Evolutionary conservation across 495 filamentous ascomycete species (phyloP).

Genomic region (Lepraria neglecta): DNA sequence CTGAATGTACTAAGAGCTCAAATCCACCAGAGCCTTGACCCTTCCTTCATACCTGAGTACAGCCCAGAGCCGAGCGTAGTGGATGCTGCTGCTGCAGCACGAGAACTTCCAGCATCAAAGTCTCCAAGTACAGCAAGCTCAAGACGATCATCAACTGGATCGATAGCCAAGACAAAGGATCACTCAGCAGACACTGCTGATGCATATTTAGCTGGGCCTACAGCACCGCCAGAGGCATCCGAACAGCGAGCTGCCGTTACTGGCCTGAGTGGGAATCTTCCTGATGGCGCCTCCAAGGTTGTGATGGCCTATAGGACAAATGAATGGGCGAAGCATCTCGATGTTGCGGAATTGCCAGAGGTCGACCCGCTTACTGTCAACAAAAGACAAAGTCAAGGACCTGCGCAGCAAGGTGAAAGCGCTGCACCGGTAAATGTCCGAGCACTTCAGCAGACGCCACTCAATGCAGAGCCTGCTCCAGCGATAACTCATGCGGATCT

Average conservation of each 20-base stretch:
- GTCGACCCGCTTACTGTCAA: conserved; percentile 51
- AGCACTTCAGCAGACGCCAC: conserved; percentile 64
- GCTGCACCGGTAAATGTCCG: conserved; percentile 58
- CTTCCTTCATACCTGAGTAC: conserved; percentile 2
- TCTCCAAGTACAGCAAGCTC: conserved; percentile 7
- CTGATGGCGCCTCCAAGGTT: conserved; percentile 50
- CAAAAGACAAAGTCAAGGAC: conserved; percentile 33
- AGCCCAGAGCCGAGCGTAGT: conserved; percentile 8
- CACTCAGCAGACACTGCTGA: background rate
- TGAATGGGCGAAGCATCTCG: conserved; percentile 92
- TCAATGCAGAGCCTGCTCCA: conserved; percentile 41
- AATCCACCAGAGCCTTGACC: conserved; percentile 2
- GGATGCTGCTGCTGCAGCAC: background rate
- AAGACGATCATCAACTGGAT: conserved; percentile 3
- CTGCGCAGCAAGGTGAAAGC: conserved; percentile 39
- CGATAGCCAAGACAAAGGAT: background rate
- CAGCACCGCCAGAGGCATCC: background rate
- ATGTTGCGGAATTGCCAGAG: conserved; percentile 69
- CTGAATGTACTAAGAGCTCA: conserved; percentile 2
- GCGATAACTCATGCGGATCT: conserved; percentile 26
- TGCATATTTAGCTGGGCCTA: background rate
- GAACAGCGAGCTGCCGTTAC: background rate
- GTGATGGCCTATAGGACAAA: conserved; percentile 83
- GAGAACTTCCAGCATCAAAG: conserved; percentile 7
- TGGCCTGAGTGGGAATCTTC: conserved; percentile 18